A percentile compares a stretch with the other conserved stretches of the same genome.
phyloP scores from a whole-genome alignment of 495 filamentous ascomycete genomes.

The Trichocladium antarcticum region DNA sequence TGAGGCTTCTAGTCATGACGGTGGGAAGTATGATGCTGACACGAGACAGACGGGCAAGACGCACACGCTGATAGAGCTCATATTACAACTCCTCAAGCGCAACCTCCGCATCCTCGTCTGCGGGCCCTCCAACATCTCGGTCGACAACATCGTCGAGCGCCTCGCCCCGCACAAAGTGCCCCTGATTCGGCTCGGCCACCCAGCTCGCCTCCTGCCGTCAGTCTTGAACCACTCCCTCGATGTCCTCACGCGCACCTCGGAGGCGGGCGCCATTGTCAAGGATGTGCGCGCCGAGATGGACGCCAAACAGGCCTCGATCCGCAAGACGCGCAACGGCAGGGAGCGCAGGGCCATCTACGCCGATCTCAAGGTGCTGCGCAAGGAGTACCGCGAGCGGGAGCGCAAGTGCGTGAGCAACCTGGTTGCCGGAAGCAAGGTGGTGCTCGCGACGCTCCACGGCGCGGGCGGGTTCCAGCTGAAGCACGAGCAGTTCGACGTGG shows the following conservation, averaged over 20 bases:
- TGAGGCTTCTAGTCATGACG: constrained; percentile 21
- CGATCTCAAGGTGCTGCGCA: constrained; percentile 72
- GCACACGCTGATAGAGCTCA: constrained; percentile 90
- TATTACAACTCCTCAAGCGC: constrained; percentile 67
- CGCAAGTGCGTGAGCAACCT: constrained; percentile 65
- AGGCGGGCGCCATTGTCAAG: constrained; percentile 79
- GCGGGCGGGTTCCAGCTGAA: constrained; percentile 77
- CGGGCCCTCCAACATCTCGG: constrained; percentile 89
- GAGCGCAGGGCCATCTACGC: constrained; percentile 75
- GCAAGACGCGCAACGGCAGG: constrained; percentile 69
- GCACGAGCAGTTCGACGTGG: constrained; percentile 78
- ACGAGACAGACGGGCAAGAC: constrained; percentile 72
- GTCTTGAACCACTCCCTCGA: constrained; percentile 86
- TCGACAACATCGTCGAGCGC: constrained; percentile 98
- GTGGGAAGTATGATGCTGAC: background rate
- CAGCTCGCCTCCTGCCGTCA: constrained; percentile 78
- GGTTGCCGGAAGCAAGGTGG: constrained; percentile 67
- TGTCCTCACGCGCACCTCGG: constrained; percentile 81
- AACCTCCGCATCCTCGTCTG: constrained; percentile 76
- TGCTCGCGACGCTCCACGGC: constrained; percentile 86
- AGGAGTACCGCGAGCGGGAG: constrained; percentile 83
- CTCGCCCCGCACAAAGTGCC: constrained; percentile 72
- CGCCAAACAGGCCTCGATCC: constrained; percentile 74
- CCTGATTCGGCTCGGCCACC: constrained; percentile 84
- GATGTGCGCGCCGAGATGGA: constrained; percentile 92